Evolutionary conservation across 2,329 filamentous ascomycete genomes (phyloP).

Genomic region (Fusarium brachygibbosum): DNA sequence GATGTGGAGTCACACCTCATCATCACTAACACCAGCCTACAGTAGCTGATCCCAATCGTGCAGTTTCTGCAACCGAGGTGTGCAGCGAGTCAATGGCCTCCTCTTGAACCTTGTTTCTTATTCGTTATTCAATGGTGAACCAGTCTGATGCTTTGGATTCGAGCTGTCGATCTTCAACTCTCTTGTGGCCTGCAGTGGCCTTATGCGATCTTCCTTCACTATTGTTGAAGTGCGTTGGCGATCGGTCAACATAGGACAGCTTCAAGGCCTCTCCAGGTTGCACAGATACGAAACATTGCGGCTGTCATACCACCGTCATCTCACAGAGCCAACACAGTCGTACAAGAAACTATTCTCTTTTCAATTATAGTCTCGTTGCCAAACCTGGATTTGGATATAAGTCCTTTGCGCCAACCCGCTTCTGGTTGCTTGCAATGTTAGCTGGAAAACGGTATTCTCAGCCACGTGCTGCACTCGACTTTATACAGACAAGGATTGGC

Average conservation of each 20-base stretch:
- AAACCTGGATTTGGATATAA: constrained; percentile 2
- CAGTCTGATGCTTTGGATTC: not conserved
- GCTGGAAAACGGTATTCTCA: constrained; percentile 16
- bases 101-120: not conserved
- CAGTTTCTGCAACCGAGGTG: constrained; percentile 12
- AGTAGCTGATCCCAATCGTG: not conserved
- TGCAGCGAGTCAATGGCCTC: constrained; percentile 3
- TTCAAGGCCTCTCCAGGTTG: constrained; percentile 13
- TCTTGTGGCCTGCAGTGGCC: not conserved
- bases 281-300: constrained; percentile 31
- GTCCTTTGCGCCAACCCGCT: constrained; percentile 11
- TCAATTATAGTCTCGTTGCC: not conserved
- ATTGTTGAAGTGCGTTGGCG: constrained; percentile 1
- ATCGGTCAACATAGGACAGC: constrained; percentile 26
- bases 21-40: constrained; percentile 12
- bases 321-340: constrained; percentile 14
- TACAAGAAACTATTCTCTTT: constrained; percentile 12
- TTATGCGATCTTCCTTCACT: not conserved
- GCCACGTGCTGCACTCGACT: constrained; percentile 29
- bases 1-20: constrained; percentile 35
- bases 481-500: constrained; percentile 18
- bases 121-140: constrained; percentile 4
- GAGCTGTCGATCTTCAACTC: constrained; percentile 3
- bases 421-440: constrained; percentile 7
- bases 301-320: constrained; percentile 46